These are phyloP conservation scores for Backusella luteola DNA, from an alignment of 192 early-diverging fungal genomes.

Conservation along the genomic window DNA sequence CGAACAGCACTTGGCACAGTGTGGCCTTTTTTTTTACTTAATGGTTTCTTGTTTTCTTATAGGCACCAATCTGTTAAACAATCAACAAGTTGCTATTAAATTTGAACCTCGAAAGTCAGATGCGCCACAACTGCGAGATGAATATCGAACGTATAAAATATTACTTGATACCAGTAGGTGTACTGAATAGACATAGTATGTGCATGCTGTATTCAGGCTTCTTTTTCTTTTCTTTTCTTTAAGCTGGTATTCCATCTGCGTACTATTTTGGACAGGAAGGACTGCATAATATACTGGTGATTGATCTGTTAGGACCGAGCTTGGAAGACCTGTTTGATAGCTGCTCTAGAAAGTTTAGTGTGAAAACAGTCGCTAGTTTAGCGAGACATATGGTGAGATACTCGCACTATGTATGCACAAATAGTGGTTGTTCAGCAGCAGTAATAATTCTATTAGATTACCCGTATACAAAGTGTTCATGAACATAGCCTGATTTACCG, in stretches of 20 bases:
- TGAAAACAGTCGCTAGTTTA: slow-evolving; percentile 95
- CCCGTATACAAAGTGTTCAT: slow-evolving; percentile 88
- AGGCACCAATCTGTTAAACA: slow-evolving; percentile 87
- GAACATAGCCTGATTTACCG: slow-evolving; percentile 94
- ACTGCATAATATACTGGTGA: slow-evolving; percentile 90
- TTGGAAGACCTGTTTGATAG: slow-evolving; percentile 97
- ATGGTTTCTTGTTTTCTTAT: slow-evolving; percentile 7
- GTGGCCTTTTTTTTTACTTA: neutral
- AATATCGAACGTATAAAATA: slow-evolving; percentile 94
- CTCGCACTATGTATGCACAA: neutral
- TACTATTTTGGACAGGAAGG: slow-evolving; percentile 98
- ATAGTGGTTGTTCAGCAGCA: neutral
- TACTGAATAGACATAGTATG: neutral
- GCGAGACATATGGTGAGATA: slow-evolving; percentile 88
- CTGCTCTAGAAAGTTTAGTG: slow-evolving; percentile 86
- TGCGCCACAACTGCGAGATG: slow-evolving; percentile 94
- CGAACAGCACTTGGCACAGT: neutral
- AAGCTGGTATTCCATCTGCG: slow-evolving; percentile 83
- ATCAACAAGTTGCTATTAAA: slow-evolving; percentile 94
- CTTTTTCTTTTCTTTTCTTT: slow-evolving; percentile 9
- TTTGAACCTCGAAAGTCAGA: slow-evolving; percentile 96
- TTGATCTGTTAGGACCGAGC: slow-evolving; percentile 91
- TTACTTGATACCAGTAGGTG: slow-evolving; percentile 64
- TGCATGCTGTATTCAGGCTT: neutral
- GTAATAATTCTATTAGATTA: slow-evolving; percentile 40